These are phyloP conservation scores for Zygosaccharomyces bisporus DNA, from an alignment of 805 yeast species.

Conservation along the genomic window DNA sequence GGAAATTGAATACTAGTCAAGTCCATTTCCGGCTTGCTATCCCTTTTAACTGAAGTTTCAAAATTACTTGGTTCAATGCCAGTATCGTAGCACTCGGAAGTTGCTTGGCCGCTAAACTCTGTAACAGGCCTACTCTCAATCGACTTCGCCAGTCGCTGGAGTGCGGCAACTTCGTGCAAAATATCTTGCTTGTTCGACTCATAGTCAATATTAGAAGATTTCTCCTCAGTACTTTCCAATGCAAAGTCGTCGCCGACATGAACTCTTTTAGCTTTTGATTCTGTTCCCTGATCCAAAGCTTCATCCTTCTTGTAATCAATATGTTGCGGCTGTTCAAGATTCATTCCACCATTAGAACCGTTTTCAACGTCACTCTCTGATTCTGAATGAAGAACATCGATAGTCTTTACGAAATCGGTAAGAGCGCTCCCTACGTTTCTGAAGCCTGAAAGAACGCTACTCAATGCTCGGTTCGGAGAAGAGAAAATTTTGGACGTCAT, in stretches of 20 bases:
- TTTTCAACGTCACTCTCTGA: constrained; percentile 5
- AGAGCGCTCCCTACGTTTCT: constrained; percentile 18
- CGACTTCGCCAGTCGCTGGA: constrained; percentile 9
- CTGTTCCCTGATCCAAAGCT: too few species aligned
- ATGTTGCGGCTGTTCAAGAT: neutral
- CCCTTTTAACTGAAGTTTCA: neutral
- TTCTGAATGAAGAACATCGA: constrained; percentile 16
- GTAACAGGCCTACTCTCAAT: neutral
- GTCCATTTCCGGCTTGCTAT: constrained; percentile 4
- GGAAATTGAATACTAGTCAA: neutral
- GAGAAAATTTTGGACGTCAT: constrained; percentile 9
- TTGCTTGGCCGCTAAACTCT: neutral
- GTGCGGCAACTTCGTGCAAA: constrained; percentile 6
- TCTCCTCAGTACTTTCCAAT: neutral
- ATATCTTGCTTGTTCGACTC: neutral
- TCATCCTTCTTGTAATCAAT: neutral
- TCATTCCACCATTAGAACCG: neutral
- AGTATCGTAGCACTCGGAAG: neutral
- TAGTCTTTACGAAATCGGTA: constrained; percentile 15
- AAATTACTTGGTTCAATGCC: neutral
- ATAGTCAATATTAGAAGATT: neutral
- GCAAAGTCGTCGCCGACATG: neutral
- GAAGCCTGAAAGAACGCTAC: constrained; percentile 14
- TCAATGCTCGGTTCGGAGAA: constrained; percentile 18
- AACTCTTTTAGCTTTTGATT: neutral